Base-by-base conservation (phyloP, 2,329 filamentous ascomycete species). In the Colletotrichum agaves region DNA sequence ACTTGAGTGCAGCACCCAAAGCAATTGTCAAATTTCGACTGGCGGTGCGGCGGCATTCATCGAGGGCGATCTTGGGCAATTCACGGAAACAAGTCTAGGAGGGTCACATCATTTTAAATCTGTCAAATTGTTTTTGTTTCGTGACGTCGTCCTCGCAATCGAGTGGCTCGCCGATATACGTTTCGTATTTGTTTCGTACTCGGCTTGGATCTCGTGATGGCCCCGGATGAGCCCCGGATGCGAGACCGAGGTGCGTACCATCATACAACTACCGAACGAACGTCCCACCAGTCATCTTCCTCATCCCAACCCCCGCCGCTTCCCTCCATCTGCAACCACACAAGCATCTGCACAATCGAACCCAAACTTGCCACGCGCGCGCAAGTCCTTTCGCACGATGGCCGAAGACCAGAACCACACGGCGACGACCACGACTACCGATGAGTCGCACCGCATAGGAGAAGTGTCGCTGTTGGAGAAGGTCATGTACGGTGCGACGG, bases 181-280 rank as follows among this genome's bases (percentile, higher is more conserved):
- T 65, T 68, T 68, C 47, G 61, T 47, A 65, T 41, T 55, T 53
- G 35, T 49, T 60, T 68, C 65, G 65, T 65, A 65, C 65, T 65
- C 65, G 65, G 65, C 47, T 59, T 39, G 23, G 49, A 55, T 49
- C 61, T 39, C 35, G 46, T 33, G 35, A 33, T 49, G 57, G 57
- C 37, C 41, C 63, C 21, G 58, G 46, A 49, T 27, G 46, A 39
- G 27, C 43, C 49, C 35, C 17, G 19, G 12, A 35, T 41, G 31
- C 64, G 64, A 67, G 21, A 63, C 52, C 60, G 60, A 63, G 53
- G 64, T 63, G 64, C 46, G 46, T 63, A 50, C 44, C 27, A 63
- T 10, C n/a, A 31, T 63, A 67, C 59, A 63, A 63, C 63, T 67
- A 63, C 63, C 63, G 63, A 52, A 43, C 52, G 15, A 46, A 46